Conservation (phyloP, 768 basidiomycete genomes). For the Mrakia gelida region DNA sequence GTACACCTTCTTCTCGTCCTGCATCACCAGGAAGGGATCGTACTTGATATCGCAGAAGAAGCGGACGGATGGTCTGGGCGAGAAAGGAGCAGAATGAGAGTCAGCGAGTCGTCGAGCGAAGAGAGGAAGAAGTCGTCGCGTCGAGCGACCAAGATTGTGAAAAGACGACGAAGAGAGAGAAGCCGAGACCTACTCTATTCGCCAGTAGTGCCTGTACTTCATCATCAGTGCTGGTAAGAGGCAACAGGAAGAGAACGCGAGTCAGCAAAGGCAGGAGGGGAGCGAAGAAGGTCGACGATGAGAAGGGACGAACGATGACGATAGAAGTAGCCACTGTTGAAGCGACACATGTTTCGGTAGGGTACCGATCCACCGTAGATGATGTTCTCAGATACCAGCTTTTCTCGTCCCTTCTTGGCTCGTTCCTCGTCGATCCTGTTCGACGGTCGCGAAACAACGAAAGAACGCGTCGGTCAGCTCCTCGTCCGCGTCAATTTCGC, state of each 20-base stretch:
- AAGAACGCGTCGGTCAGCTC: too few relatives aligned
- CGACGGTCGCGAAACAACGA: constrained; percentile 33
- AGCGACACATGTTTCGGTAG: constrained; percentile 74
- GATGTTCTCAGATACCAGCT: constrained; percentile 55
- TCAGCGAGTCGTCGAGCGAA: too few relatives aligned
- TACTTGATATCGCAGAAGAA: constrained; percentile 73
- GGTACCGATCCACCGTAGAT: constrained; percentile 50
- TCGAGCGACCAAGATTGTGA: too few relatives aligned
- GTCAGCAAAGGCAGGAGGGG: too few relatives aligned
- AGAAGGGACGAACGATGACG: constrained; percentile 50
- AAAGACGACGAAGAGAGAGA: too few relatives aligned
- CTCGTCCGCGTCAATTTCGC: too few relatives aligned
- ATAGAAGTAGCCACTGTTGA: constrained; percentile 88
- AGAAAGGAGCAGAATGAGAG: too few relatives aligned
- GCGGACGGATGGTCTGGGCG: constrained; percentile 57
- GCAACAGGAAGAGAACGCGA: too few relatives aligned
- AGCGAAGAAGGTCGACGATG: too few relatives aligned
- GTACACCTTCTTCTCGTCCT: constrained; percentile 74
- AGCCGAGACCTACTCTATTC: neutral
- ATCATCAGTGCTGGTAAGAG: constrained; percentile 53
- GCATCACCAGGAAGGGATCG: constrained; percentile 78
- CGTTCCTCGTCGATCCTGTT: too few relatives aligned
- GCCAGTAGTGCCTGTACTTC: constrained; percentile 78
- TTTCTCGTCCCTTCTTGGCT: constrained; percentile 49
- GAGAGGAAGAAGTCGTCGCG: too few relatives aligned